Conservation (phyloP, 176 grass and related monocot genomes). For the Poa annua region DNA sequence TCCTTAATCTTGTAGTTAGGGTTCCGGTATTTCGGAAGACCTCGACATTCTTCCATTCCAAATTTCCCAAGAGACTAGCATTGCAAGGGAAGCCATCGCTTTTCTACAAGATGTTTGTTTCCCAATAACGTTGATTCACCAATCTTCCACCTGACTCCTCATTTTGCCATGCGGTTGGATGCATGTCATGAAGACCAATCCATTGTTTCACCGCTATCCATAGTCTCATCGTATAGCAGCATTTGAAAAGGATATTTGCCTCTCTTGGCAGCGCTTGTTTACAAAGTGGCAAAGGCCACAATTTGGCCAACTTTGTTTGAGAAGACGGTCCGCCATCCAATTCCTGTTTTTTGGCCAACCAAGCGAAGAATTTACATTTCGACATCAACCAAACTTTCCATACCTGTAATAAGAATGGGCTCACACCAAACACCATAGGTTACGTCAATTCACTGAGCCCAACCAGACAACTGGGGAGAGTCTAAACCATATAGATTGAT, state of each 20-base stretch:
- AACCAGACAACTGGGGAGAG: neutral
- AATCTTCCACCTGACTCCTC: neutral
- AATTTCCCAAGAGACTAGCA: neutral
- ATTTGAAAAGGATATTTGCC: neutral
- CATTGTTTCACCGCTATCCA: neutral
- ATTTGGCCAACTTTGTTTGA: neutral
- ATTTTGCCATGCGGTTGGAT: neutral
- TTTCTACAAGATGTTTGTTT: neutral
- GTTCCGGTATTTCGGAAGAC: neutral
- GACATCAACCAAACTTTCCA: neutral
- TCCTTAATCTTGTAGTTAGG: neutral
- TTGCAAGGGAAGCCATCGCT: neutral
- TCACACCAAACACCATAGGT: no score
- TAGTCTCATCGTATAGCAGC: neutral
- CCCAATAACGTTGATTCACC: neutral
- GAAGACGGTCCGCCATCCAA: neutral
- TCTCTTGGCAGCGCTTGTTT: neutral
- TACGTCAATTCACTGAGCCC: neutral
- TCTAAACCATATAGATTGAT: neutral
- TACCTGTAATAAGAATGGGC: neutral
- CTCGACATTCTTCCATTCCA: neutral
- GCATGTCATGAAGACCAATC: neutral
- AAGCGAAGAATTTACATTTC: neutral
- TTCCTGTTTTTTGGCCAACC: neutral
- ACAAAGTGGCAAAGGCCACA: neutral